Percentiles rank a stretch among this genome's conserved stretches.
Conservation (phyloP, 257 asterid species). For the Solanum rostratum region DNA sequence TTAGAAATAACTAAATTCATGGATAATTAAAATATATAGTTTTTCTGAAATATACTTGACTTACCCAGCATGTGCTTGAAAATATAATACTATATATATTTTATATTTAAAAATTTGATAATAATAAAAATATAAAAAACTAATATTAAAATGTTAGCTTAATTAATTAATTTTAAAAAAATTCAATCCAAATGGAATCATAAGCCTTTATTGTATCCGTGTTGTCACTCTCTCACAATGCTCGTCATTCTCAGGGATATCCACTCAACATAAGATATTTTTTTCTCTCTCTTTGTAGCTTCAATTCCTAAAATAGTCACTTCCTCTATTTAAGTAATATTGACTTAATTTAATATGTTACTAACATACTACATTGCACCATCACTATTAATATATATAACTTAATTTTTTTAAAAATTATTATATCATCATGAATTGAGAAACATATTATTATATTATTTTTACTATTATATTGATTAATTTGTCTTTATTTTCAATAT, state of each 20-base stretch:
- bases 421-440: neutral
- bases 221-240: neutral
- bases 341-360: neutral
- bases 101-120: no score
- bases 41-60: no score
- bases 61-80: no score
- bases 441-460: neutral
- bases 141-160: neutral
- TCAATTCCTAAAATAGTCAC: neutral
- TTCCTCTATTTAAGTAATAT: neutral
- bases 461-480: neutral
- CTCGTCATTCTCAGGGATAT: neutral
- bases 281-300: neutral
- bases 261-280: neutral
- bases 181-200: no score
- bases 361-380: no score
- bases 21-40: no score
- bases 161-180: no score
- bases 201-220: neutral
- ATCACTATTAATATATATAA: no score
- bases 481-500: neutral
- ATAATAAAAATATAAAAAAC: no score
- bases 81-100: no score
- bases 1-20: neutral
- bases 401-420: neutral